These are phyloP conservation scores for Calonectria leucothoes DNA, from an alignment of 2,329 filamentous ascomycete species.

Conservation along the genomic window DNA sequence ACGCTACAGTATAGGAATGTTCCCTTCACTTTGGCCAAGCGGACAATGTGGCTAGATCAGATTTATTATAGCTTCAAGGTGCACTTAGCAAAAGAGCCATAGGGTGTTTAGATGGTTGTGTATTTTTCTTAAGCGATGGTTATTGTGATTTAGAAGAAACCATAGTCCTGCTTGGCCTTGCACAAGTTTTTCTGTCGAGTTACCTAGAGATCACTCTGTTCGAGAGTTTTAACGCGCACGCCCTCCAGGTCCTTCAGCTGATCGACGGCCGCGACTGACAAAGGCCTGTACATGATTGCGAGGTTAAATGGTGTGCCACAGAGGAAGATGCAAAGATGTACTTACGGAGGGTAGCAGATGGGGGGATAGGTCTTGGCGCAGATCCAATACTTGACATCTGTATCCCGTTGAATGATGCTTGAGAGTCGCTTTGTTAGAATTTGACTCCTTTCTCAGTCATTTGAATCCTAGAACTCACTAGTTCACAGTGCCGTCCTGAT, in stretches of 20 bases:
- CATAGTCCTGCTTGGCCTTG: no score
- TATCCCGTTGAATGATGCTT: not conserved
- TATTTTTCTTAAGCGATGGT: not conserved
- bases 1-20: not conserved
- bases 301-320: not conserved
- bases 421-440: not conserved
- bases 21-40: not conserved
- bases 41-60: not conserved
- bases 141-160: not conserved
- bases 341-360: not conserved
- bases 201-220: not conserved
- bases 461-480: not conserved
- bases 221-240: not conserved
- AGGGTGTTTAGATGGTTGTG: not conserved
- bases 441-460: not conserved
- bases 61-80: not conserved
- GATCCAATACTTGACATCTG: not conserved
- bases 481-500: not conserved
- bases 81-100: not conserved
- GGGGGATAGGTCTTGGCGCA: not conserved
- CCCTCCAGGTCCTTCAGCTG: not conserved
- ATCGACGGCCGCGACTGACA: not conserved
- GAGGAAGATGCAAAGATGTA: not conserved
- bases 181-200: not conserved
- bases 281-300: not conserved